These are phyloP conservation scores for Solanum hybrid DNA, from an alignment of 305 asterid species.

Conservation along the genomic window DNA sequence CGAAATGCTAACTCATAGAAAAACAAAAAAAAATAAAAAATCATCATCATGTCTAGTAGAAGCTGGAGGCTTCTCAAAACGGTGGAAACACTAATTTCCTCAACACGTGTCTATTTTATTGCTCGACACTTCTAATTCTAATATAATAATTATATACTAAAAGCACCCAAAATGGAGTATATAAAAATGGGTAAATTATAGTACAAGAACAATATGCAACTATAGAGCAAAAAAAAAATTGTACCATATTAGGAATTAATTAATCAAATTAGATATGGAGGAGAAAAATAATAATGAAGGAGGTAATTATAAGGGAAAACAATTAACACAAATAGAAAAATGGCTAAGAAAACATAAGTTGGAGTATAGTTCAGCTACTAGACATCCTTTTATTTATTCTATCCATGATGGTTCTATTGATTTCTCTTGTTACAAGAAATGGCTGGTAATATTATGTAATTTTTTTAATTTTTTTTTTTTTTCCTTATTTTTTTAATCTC, in stretches of 20 bases:
- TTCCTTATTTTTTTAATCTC: not conserved
- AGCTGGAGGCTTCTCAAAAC: not conserved
- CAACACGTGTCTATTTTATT: not conserved
- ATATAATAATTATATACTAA: not conserved
- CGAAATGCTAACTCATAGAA: too few species aligned
- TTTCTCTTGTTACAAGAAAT: slow-evolving; percentile 50
- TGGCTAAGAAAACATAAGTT: slow-evolving; percentile 53
- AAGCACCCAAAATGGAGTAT: not conserved
- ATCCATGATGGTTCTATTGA: slow-evolving; percentile 63
- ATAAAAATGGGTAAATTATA: not conserved
- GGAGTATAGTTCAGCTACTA: slow-evolving; percentile 43
- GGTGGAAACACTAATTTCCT: not conserved
- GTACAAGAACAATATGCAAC: not conserved
- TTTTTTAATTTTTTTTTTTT: not conserved
- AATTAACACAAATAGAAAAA: slow-evolving; percentile 16
- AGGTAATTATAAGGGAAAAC: not conserved
- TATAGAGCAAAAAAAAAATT: not conserved
- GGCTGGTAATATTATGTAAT: slow-evolving; percentile 39
- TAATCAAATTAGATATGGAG: slow-evolving; percentile 17
- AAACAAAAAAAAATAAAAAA: too few species aligned
- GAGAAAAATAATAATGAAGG: not conserved
- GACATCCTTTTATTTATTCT: slow-evolving; percentile 55
- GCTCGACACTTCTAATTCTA: not conserved
- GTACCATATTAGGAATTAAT: not conserved
- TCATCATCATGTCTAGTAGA: not conserved